Evolutionary conservation across 768 basidiomycete species (phyloP), one percentile per base, ranked within the genome.

Genomic region (Phanerochaete sordida): DNA sequence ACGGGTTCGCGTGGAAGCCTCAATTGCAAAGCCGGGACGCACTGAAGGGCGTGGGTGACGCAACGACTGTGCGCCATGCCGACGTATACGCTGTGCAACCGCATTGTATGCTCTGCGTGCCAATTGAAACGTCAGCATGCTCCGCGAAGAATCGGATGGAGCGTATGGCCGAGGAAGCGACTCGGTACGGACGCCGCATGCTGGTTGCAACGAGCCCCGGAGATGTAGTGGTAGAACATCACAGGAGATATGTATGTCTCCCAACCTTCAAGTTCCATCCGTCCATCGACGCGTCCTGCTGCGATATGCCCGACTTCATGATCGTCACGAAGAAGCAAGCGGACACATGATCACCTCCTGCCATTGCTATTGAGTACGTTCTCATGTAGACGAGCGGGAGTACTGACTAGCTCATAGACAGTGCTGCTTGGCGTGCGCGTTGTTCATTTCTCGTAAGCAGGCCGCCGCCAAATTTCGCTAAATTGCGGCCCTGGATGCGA

Each of bases 261-360:
- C n/a, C n/a, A n/a, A n/a, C n/a, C n/a, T 15, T 16, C 35, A 39
- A 54, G 52, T n/a, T 54, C 52, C 52, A 37, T 54, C 52, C 52
- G 52, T 23, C 52, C 33, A 54, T 54, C 23, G 53, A 54, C 35
- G n/a, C 23, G 11, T 9, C 8, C 39, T 43, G 7, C 39, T 43
- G 39, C 39, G 19, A 43, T 11, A 9, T 43, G 39, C 39, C 39
- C 39, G 19, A 12, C 19, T 43, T 43, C 39, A 43, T 43, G 39
- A 43, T 12, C 39, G 39, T 43, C 39, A 43, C 39, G 19, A 4
- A 43, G 39, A 11, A 19, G 39, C 39, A 43, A 12, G 19, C 4
- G 47, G 47, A 48, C 47, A 26, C 15, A 12, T 48, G 39, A 43
- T 16, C 11, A 11, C 4, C 7, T 12, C 19, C 39, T 43, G 39